phyloP scores from a whole-genome alignment of 345 rosid species.

The Hypericum perforatum region DNA sequence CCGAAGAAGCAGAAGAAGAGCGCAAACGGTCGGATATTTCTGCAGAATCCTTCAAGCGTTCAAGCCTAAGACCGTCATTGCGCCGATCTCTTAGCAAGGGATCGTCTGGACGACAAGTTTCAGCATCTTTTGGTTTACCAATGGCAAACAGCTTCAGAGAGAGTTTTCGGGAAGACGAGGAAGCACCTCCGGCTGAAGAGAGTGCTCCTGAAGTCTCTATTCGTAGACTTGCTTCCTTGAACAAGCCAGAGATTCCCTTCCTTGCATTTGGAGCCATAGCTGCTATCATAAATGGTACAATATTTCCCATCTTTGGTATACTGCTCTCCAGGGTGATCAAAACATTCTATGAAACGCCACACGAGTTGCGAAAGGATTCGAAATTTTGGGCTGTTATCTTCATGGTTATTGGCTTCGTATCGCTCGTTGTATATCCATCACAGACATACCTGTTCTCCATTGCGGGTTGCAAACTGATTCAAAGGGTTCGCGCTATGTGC shows the following conservation, averaged over 20 bases:
- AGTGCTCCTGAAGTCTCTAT: slow-evolving; percentile 36
- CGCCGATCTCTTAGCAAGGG: slow-evolving; percentile 38
- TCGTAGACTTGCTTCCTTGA: slow-evolving; percentile 49
- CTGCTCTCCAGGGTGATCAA: slow-evolving; percentile 43
- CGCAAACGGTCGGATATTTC: slow-evolving; percentile 9
- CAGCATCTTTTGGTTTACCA: slow-evolving; percentile 47
- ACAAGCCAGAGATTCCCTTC: slow-evolving; percentile 72
- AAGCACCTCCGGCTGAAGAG: slow-evolving; percentile 17
- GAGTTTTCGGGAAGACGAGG: slow-evolving; percentile 19
- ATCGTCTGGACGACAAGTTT: slow-evolving; percentile 54
- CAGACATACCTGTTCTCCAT: slow-evolving; percentile 49
- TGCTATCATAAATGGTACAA: slow-evolving; percentile 39
- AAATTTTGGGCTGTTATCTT: slow-evolving; percentile 62
- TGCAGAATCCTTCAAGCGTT: slow-evolving; percentile 13
- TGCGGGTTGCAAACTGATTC: slow-evolving; percentile 59
- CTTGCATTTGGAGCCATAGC: slow-evolving; percentile 47
- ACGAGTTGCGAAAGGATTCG: slow-evolving; percentile 48
- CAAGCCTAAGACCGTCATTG: slow-evolving; percentile 33
- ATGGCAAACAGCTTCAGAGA: slow-evolving; percentile 30
- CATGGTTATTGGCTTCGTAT: slow-evolving; percentile 45
- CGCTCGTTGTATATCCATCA: slow-evolving; percentile 37
- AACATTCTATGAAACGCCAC: slow-evolving; percentile 52
- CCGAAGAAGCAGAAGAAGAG: slow-evolving; percentile 32
- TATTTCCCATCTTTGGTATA: slow-evolving; percentile 52
- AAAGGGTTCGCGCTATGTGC: slow-evolving; percentile 55